Conservation (phyloP, 148 eudicot species). For the Chenopodium suecicum region DNA sequence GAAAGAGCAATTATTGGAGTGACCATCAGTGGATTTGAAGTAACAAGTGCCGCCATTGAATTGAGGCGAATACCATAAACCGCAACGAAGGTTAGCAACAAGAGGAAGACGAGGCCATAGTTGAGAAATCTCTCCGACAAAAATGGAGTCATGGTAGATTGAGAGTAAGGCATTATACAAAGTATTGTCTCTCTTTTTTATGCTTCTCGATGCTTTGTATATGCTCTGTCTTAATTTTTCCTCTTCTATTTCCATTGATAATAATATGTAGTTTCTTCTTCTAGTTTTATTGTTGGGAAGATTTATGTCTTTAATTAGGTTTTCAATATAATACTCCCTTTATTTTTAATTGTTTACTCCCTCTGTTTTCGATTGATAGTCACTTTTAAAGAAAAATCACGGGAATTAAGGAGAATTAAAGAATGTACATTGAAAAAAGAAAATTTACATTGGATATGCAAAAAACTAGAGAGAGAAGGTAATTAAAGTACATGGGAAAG, state of each 20-base stretch:
- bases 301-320: too few species aligned
- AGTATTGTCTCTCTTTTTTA: constrained; percentile 56
- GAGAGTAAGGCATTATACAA: constrained; percentile 81
- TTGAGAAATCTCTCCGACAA: constrained; percentile 76
- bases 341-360: too few species aligned
- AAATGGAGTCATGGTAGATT: constrained; percentile 82
- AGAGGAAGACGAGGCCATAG: constrained; percentile 87
- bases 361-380: too few species aligned
- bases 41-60: constrained; percentile 64
- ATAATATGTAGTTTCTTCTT: too few species aligned
- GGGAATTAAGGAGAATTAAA: too few species aligned
- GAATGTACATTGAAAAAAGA: too few species aligned
- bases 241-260: background rate
- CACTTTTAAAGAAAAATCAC: too few species aligned
- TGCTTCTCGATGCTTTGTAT: constrained; percentile 71
- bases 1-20: constrained; percentile 79
- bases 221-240: constrained; percentile 38
- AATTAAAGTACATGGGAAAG: too few species aligned
- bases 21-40: constrained; percentile 97
- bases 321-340: too few species aligned
- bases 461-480: too few species aligned
- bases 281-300: too few species aligned
- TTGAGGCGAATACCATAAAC: constrained; percentile 65
- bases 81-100: constrained; percentile 86
- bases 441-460: too few species aligned